Evolutionary conservation across 2,329 filamentous ascomycete species (phyloP), one percentile per base, ranked within the genome.

Genomic region (Neofusicoccum kwambonambiense): DNA sequence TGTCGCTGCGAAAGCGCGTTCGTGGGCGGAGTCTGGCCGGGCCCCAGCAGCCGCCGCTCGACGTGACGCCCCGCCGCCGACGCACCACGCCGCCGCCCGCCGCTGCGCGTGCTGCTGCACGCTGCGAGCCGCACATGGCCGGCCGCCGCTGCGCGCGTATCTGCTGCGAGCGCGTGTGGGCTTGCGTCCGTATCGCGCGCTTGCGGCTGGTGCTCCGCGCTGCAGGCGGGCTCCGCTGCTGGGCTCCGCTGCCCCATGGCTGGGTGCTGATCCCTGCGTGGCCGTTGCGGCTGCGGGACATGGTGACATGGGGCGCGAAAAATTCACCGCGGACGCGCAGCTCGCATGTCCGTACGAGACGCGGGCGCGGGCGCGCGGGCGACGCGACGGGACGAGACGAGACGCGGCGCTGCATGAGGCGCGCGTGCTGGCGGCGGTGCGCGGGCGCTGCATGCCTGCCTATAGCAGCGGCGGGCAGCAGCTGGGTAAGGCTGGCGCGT

Each of bases 161-260:
- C 52, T 35, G 13, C 27, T 31, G 27, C 27, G 27, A 4, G 27
- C 4, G 27, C 6, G 27, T 7, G 27, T 35, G 56, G 12, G 56
- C 42, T 60, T 60, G 56, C 56, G 42, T 60, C 27, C 56, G 56
- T 60, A 60, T 60, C 56, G 56, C 56, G 56, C 56, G 56, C 56
- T 60, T 57, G 54, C 39, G 39, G n/a, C n/a, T 47, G 56, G 27
- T 37, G 42, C 9, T 47, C 41, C 27, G 31, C 34, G 51, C 17
- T n/a, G 35, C 22, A 35, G 51, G 37, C 54, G 44, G 22, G 19
- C 39, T 42, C 39, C 54, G 44, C 52, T 19, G 52, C 52, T 44
- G 52, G 19, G 13, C 35, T 15, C 52, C 6, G 27, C 22, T 15
- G 22, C 47, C 47, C 50, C 51, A 19, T 54, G 34, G 31, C 51